These are phyloP conservation scores for Dactylis glomerata DNA, from an alignment of 176 grass and related monocot species.

Conservation along the genomic window DNA sequence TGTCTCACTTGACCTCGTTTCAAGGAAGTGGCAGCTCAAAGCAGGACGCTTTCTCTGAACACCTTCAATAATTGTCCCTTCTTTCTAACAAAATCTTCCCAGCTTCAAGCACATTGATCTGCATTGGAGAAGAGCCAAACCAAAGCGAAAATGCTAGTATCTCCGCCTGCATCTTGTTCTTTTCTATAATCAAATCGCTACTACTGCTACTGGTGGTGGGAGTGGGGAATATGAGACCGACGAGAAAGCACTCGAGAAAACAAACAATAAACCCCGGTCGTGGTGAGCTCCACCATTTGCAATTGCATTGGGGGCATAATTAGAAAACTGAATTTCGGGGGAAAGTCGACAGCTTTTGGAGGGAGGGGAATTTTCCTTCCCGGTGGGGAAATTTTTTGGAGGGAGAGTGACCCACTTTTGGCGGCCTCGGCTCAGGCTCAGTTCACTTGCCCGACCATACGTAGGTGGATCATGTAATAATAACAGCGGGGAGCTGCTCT, in stretches of 20 bases:
- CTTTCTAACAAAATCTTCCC: constrained; percentile 22
- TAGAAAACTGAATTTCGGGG: constrained; percentile 38
- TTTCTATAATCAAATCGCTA: background rate
- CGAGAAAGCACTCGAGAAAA: constrained; percentile 9
- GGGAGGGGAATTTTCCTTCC: background rate
- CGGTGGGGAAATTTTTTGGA: constrained; percentile 7
- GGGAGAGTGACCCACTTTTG: constrained; percentile 22
- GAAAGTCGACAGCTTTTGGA: constrained; percentile 47
- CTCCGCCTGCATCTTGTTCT: background rate
- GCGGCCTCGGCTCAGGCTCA: background rate
- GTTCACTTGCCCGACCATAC: constrained; percentile 31
- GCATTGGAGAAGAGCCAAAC: constrained; percentile 14
- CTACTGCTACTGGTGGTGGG: constrained; percentile 7
- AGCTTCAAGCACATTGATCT: constrained; percentile 17
- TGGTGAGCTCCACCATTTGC: constrained; percentile 70
- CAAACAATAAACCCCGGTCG: constrained; percentile 32
- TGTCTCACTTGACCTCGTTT: constrained; percentile 11
- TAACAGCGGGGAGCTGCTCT: constrained; percentile 36
- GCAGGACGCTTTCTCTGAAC: background rate
- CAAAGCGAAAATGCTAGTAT: constrained; percentile 23
- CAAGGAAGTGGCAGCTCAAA: constrained; percentile 21
- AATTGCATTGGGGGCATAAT: constrained; percentile 24
- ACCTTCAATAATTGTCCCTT: constrained; percentile 38
- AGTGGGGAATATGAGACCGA: constrained; percentile 53
- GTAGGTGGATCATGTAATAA: constrained; percentile 35